phyloP scores from a whole-genome alignment of 2,329 filamentous ascomycete genomes.

The Macrophomina pseudophaseolina region DNA sequence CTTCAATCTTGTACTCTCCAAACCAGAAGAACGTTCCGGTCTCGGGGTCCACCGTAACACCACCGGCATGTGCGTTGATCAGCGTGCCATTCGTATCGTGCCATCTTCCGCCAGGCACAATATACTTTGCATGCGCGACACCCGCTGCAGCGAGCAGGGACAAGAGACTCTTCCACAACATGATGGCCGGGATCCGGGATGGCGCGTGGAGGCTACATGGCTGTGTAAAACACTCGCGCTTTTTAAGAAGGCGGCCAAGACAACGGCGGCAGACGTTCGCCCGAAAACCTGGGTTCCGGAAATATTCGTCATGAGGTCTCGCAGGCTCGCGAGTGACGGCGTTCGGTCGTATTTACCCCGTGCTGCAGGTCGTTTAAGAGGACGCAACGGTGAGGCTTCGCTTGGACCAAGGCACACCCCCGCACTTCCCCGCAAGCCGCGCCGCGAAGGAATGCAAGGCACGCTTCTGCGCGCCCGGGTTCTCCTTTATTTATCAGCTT shows the following conservation, averaged over 20 bases:
- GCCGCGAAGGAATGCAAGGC: conserved; percentile 1
- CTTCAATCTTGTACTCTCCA: conserved; percentile 65
- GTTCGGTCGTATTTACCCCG: conserved; percentile 21
- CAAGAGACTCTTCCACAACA: neutral
- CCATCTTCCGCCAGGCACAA: conserved; percentile 67
- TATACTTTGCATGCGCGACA: conserved; percentile 55
- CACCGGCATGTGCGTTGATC: conserved; percentile 67
- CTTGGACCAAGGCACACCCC: neutral
- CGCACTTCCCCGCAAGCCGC: conserved; percentile 19
- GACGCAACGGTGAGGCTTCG: neutral
- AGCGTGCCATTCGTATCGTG: conserved; percentile 64
- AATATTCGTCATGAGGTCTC: conserved; percentile 14
- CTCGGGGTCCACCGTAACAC: conserved; percentile 58
- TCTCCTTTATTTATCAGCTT: too few species aligned
- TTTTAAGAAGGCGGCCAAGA: conserved; percentile 16
- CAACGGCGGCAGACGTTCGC: conserved; percentile 7
- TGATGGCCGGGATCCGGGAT: neutral
- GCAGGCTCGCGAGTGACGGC: neutral
- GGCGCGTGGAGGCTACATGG: neutral
- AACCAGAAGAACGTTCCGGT: conserved; percentile 65
- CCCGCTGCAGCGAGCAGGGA: conserved; percentile 5
- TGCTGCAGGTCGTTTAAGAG: conserved; percentile 7
- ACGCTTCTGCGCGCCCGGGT: neutral
- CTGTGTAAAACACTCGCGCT: neutral
- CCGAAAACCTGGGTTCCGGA: conserved; percentile 1